Evolutionary conservation across 1,139 yeast genomes (phyloP).

Genomic region (Yamadazyma oceani): DNA sequence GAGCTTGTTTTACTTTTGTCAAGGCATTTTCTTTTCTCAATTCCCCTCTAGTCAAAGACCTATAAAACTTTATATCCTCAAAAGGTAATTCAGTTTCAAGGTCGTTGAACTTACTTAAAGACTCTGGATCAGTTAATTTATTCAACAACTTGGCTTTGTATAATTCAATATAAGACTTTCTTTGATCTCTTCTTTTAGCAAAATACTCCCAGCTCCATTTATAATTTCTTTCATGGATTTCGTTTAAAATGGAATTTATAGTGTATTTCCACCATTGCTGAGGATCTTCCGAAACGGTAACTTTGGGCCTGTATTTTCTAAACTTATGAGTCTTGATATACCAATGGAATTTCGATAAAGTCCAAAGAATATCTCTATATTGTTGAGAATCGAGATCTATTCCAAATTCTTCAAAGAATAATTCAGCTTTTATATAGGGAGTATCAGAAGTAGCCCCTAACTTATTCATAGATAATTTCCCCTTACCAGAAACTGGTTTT

Average conservation of each 20-base stretch:
- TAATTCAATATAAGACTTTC: slow-evolving; percentile 64
- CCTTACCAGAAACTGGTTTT: slow-evolving; percentile 87
- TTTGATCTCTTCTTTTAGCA: slow-evolving; percentile 66
- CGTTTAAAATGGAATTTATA: slow-evolving; percentile 68
- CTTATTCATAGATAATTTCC: slow-evolving; percentile 80
- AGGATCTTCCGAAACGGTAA: slow-evolving; percentile 65
- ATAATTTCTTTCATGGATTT: slow-evolving; percentile 76
- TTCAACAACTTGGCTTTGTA: slow-evolving; percentile 59
- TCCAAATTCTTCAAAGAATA: slow-evolving; percentile 85
- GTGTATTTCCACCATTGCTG: slow-evolving; percentile 81
- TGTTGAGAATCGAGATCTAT: slow-evolving; percentile 82
- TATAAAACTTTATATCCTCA: slow-evolving; percentile 82
- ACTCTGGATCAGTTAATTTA: slow-evolving; percentile 29
- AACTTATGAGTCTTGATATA: slow-evolving; percentile 74
- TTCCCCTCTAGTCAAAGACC: slow-evolving; percentile 74
- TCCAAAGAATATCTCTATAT: slow-evolving; percentile 77
- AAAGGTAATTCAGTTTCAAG: slow-evolving; percentile 63
- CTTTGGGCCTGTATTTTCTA: slow-evolving; percentile 67
- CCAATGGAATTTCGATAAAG: slow-evolving; percentile 81
- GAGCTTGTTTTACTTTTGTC: slow-evolving; percentile 14
- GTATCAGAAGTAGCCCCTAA: slow-evolving; percentile 62
- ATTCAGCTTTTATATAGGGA: slow-evolving; percentile 76
- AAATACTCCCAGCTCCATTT: slow-evolving; percentile 91
- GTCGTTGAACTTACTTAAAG: slow-evolving; percentile 43
- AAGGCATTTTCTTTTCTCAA: slow-evolving; percentile 52